A percentile compares a stretch with the other conserved stretches of the same genome.
phyloP scores from a whole-genome alignment of 345 rosid genomes.

The Kernera saxatilis region DNA sequence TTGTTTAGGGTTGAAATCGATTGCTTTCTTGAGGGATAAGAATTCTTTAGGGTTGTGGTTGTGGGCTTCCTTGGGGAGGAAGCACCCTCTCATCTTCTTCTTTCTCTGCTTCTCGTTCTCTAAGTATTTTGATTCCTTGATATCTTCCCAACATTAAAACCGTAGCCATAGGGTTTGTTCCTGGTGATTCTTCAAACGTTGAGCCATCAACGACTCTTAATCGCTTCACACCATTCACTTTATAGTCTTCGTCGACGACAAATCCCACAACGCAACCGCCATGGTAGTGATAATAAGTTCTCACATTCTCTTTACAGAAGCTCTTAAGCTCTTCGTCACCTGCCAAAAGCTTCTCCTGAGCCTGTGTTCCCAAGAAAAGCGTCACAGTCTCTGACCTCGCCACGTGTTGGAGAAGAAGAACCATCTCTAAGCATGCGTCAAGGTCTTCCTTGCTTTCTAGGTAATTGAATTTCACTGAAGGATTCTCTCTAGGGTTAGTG shows the following conservation, averaged over 20 bases:
- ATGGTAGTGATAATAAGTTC: slow-evolving; percentile 63
- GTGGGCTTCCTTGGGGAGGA: slow-evolving; percentile 18
- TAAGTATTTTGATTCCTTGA: slow-evolving; percentile 57
- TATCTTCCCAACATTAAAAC: slow-evolving; percentile 72
- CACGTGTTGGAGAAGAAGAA: slow-evolving; percentile 43
- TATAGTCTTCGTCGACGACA: slow-evolving; percentile 52
- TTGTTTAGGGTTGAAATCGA: background rate
- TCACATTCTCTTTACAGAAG: slow-evolving; percentile 58
- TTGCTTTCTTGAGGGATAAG: background rate
- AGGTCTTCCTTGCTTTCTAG: slow-evolving; percentile 46
- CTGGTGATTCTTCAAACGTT: slow-evolving; percentile 68
- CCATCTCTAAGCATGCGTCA: slow-evolving; percentile 52
- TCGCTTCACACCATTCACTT: slow-evolving; percentile 43
- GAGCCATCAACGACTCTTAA: slow-evolving; percentile 72
- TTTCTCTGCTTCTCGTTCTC: slow-evolving; percentile 24
- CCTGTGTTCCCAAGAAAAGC: slow-evolving; percentile 35
- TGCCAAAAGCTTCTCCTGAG: slow-evolving; percentile 25
- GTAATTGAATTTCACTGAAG: slow-evolving; percentile 62
- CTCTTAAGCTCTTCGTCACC: slow-evolving; percentile 34
- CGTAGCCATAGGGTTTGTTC: slow-evolving; percentile 82
- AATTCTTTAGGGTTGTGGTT: slow-evolving; percentile 1
- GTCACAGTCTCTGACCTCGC: slow-evolving; percentile 50
- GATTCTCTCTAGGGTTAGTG: slow-evolving; percentile 61
- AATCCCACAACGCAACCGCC: slow-evolving; percentile 61
- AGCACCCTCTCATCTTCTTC: background rate